Evolutionary conservation across 2,329 filamentous ascomycete genomes (phyloP).

Genomic region (Annulohypoxylon truncatum): DNA sequence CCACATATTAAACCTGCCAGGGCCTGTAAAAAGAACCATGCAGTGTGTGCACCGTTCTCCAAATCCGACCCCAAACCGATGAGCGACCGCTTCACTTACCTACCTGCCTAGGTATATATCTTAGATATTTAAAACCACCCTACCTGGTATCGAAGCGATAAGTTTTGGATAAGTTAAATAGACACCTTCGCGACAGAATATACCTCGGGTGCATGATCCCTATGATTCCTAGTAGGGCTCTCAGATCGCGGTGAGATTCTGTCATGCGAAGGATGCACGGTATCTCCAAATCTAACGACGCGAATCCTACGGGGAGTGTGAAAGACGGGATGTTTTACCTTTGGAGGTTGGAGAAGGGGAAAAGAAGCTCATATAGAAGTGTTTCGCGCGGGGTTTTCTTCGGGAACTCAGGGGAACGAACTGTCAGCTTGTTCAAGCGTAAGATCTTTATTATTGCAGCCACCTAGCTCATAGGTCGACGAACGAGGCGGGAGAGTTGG

Average conservation of each 20-base stretch:
- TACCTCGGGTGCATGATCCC: constrained; percentile 26
- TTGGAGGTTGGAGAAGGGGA: not conserved
- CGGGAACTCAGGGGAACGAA: constrained; percentile 22
- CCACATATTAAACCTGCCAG: constrained; percentile 25
- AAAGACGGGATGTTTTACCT: constrained; percentile 12
- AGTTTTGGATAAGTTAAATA: constrained; percentile 32
- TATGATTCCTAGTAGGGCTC: constrained; percentile 17
- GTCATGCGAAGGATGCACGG: constrained; percentile 25
- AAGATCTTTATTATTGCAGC: constrained; percentile 32
- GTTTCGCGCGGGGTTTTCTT: constrained; percentile 12
- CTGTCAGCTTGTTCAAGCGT: constrained; percentile 23
- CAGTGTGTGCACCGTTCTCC: constrained; percentile 26
- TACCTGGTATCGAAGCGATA: constrained; percentile 8
- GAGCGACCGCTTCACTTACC: constrained; percentile 1
- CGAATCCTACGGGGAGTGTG: constrained; percentile 26
- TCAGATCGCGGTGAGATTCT: constrained; percentile 21
- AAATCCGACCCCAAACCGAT: constrained; percentile 32
- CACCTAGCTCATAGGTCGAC: constrained; percentile 19
- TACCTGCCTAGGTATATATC: constrained; percentile 15
- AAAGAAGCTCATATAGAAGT: constrained; percentile 1
- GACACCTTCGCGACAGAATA: constrained; percentile 24
- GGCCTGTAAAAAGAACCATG: constrained; percentile 39
- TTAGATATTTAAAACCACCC: constrained; percentile 26
- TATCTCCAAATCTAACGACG: constrained; percentile 21
- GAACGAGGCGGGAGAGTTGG: constrained; percentile 16